Conservation (phyloP, 2,329 filamentous ascomycete species). For the Xylaria sp. region DNA sequence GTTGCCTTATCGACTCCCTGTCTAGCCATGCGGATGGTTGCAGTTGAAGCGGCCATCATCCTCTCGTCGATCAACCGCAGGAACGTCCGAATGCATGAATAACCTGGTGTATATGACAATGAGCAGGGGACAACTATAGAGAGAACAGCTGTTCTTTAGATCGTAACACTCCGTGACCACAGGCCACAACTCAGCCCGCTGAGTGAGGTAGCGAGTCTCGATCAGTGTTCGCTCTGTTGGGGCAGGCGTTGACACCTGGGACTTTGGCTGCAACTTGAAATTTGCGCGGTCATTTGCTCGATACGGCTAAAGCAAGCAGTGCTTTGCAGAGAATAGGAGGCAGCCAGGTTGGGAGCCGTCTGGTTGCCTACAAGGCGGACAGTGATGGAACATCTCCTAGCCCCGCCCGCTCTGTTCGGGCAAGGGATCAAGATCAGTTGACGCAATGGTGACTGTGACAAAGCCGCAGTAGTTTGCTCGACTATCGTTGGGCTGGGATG, state of each 20-base stretch:
- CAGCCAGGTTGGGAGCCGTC: constrained; percentile 6
- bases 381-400: not conserved
- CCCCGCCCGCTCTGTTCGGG: constrained; percentile 14
- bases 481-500: constrained; percentile 10
- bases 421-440: constrained; percentile 19
- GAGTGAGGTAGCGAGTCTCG: not conserved
- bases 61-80: constrained; percentile 15
- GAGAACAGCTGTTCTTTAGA: not conserved
- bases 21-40: constrained; percentile 22
- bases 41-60: constrained; percentile 16
- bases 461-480: constrained; percentile 28
- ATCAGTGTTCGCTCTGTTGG: not conserved
- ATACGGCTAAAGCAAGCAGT: constrained; percentile 4
- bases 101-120: not conserved
- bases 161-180: not conserved
- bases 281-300: not conserved
- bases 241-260: not conserved
- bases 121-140: not conserved
- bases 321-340: not conserved
- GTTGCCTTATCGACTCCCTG: constrained; percentile 21
- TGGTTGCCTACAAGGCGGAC: constrained; percentile 1
- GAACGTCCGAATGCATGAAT: constrained; percentile 1
- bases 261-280: not conserved
- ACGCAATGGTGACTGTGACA: constrained; percentile 27
- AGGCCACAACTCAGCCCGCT: not conserved